phyloP scores from a whole-genome alignment of 1,284 basidiomycete species.

The Phylloboletellus chloephorus region DNA sequence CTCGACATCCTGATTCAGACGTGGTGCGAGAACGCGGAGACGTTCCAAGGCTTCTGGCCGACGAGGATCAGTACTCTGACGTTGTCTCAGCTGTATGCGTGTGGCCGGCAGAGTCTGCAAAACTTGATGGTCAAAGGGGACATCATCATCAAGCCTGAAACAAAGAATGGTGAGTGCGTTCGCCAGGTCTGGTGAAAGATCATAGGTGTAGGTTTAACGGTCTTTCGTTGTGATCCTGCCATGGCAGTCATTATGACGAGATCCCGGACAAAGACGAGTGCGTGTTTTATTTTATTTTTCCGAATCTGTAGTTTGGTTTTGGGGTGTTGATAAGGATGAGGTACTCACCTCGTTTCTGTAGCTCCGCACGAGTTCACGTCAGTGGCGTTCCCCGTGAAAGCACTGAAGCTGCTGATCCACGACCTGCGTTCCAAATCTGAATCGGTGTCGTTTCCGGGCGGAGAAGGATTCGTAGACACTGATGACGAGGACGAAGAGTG shows the following conservation, averaged over 20 bases:
- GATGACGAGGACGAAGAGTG: conserved; percentile 90
- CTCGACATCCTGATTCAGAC: conserved; percentile 80
- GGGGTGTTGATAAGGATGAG: conserved; percentile 10
- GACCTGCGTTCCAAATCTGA: conserved; percentile 77
- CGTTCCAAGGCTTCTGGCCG: conserved; percentile 93
- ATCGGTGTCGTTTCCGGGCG: conserved; percentile 55
- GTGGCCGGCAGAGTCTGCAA: conserved; percentile 60
- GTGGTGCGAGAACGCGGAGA: conserved; percentile 93
- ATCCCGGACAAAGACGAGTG: conserved; percentile 82
- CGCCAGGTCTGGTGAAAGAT: not conserved
- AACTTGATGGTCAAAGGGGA: conserved; percentile 85
- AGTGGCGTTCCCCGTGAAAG: conserved; percentile 87
- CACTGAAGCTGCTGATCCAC: conserved; percentile 81
- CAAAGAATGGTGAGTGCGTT: conserved; percentile 63
- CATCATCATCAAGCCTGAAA: conserved; percentile 76
- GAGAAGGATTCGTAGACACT: conserved; percentile 54
- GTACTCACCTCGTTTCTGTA: conserved; percentile 32
- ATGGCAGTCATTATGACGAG: conserved; percentile 88
- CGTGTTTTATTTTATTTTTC: conserved; percentile 31
- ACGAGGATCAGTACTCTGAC: conserved; percentile 81
- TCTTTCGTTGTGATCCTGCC: conserved; percentile 16
- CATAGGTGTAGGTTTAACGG: conserved; percentile 16
- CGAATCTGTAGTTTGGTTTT: conserved; percentile 8
- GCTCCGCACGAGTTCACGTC: conserved; percentile 82
- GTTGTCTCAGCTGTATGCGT: conserved; percentile 70